Evolutionary conservation across 2,329 filamentous ascomycete species (phyloP).

Genomic region (Ambrosiella beaveri): DNA sequence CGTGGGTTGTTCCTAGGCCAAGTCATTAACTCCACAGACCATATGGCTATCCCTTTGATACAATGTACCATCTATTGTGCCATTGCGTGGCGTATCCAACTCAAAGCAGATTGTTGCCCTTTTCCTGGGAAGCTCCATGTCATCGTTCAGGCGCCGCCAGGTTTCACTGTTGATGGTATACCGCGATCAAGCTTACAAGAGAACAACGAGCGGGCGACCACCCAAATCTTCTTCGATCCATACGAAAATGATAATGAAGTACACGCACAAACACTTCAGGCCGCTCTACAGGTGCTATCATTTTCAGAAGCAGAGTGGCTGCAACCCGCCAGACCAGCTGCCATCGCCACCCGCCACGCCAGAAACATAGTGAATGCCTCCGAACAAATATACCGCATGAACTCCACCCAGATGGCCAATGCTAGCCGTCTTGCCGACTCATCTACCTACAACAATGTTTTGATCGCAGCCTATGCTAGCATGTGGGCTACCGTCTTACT

Average conservation of each 20-base stretch:
- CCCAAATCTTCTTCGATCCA: background rate
- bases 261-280: background rate
- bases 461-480: constrained; percentile 4
- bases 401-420: background rate
- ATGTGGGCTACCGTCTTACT: constrained; percentile 7
- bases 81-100: constrained; percentile 53
- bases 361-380: constrained; percentile 12
- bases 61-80: constrained; percentile 76
- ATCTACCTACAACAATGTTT: constrained; percentile 3
- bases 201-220: background rate
- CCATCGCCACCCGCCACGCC: constrained; percentile 58
- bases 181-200: background rate
- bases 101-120: constrained; percentile 63
- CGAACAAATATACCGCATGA: constrained; percentile 10
- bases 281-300: constrained; percentile 25
- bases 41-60: constrained; percentile 72
- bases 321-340: constrained; percentile 42
- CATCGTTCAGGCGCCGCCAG: constrained; percentile 47
- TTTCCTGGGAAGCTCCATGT: constrained; percentile 77
- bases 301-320: constrained; percentile 35
- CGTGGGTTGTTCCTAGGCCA: constrained; percentile 41
- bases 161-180: constrained; percentile 40
- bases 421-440: constrained; percentile 1
- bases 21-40: constrained; percentile 52
- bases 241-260: background rate